phyloP scores from a whole-genome alignment of 75 land plant genomes.

The Cunninghamia lanceolata region DNA sequence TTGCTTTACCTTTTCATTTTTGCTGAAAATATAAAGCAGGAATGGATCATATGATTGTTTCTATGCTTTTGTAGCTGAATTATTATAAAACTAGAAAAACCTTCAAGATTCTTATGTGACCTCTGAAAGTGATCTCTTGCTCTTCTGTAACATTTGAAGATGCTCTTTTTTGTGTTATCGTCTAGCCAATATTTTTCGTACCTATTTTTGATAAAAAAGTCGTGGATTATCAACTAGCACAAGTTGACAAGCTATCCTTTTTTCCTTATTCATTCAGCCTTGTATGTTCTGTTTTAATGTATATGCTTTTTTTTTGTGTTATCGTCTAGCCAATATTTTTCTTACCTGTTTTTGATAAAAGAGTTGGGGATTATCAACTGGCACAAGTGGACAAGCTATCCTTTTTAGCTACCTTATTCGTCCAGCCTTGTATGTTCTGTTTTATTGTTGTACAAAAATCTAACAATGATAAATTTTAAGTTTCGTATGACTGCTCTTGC shows the following conservation, averaged over 20 bases:
- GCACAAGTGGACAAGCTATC: neutral
- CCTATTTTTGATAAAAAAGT: neutral
- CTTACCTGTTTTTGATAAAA: neutral
- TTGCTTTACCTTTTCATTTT: neutral
- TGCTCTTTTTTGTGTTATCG: neutral
- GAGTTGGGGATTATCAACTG: neutral
- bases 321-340: neutral
- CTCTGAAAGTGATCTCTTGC: neutral
- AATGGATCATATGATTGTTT: neutral
- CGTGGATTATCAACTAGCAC: neutral
- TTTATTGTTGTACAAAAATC: neutral
- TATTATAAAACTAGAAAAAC: neutral
- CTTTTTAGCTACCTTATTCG: neutral
- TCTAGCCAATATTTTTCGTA: neutral
- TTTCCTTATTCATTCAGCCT: neutral
- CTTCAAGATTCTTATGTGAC: neutral
- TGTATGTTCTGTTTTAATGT: neutral
- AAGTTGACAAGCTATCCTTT: neutral
- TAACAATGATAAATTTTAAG: neutral
- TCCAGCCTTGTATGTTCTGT: neutral
- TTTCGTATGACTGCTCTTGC: conserved; percentile 14
- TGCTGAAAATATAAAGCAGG: neutral
- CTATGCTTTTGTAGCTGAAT: neutral
- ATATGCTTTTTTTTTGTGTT: no score
- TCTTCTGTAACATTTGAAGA: neutral